Evolutionary conservation across 2,329 filamentous ascomycete genomes (phyloP).

Genomic region (Fusarium penzigii): DNA sequence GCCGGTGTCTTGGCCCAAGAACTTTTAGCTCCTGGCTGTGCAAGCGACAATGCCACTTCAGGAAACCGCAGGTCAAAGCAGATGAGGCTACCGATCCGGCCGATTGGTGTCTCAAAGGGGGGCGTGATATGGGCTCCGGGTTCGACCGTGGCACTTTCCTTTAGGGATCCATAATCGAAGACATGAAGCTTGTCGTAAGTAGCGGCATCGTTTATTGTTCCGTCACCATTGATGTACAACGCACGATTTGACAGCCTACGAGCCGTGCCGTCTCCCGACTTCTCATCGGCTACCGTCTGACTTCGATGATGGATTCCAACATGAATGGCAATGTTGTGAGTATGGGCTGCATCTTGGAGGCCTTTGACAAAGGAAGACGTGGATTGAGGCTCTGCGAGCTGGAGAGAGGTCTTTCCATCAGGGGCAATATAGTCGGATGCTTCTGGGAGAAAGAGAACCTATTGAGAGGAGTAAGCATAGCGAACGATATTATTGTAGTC

Average conservation of each 20-base stretch:
- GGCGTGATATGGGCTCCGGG: conserved; percentile 62
- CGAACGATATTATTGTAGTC: too few relatives aligned
- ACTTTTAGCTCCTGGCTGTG: conserved; percentile 39
- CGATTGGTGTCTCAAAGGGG: conserved; percentile 73
- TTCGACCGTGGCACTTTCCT: conserved; percentile 63
- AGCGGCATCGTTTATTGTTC: conserved; percentile 41
- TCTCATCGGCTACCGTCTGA: conserved; percentile 29
- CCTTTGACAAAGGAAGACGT: conserved; percentile 75
- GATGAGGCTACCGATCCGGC: conserved; percentile 76
- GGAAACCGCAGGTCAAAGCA: conserved; percentile 91
- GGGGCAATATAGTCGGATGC: conserved; percentile 85
- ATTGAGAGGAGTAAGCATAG: too few relatives aligned
- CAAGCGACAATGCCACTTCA: conserved; percentile 69
- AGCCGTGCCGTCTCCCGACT: conserved; percentile 12
- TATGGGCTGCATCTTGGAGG: conserved; percentile 66
- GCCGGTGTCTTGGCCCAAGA: conserved; percentile 47
- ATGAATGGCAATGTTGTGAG: conserved; percentile 70
- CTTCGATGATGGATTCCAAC: conserved; percentile 82
- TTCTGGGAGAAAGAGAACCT: conserved; percentile 89
- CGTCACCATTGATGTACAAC: conserved; percentile 50
- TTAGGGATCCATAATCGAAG: conserved; percentile 67
- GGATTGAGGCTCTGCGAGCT: conserved; percentile 67
- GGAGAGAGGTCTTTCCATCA: conserved; percentile 66
- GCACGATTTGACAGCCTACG: conserved; percentile 51
- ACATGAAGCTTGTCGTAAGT: conserved; percentile 88